These are phyloP conservation scores for Zymoseptoria tritici DNA, from an alignment of 2,329 filamentous ascomycete genomes.

Conservation along the genomic window DNA sequence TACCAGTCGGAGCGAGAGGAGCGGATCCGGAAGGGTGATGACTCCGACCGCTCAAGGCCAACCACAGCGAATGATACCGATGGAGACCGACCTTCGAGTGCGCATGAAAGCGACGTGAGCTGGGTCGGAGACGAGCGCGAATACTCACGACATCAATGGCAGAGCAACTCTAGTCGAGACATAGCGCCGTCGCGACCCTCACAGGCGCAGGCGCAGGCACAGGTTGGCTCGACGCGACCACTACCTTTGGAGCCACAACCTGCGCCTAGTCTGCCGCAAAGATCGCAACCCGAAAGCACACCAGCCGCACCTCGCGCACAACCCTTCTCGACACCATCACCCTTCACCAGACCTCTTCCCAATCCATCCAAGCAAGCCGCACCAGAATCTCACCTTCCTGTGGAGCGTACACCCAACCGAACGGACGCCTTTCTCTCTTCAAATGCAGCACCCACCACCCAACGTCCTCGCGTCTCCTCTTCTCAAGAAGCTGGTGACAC, in stretches of 20 bases:
- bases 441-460: slow-evolving; percentile 45
- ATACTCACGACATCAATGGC: slow-evolving; percentile 53
- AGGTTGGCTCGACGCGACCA: slow-evolving; percentile 32
- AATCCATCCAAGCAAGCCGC: slow-evolving; percentile 18
- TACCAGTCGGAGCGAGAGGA: slow-evolving; percentile 56
- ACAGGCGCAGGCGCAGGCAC: slow-evolving; percentile 21
- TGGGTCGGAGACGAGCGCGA: slow-evolving; percentile 62
- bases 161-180: slow-evolving; percentile 27
- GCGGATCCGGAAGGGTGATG: slow-evolving; percentile 31
- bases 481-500: slow-evolving; percentile 44
- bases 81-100: slow-evolving; percentile 21
- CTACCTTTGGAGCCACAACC: slow-evolving; percentile 20
- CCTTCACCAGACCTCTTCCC: slow-evolving; percentile 22
- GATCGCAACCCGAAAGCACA: slow-evolving; percentile 19
- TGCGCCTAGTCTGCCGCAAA: slow-evolving; percentile 9
- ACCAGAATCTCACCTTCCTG: slow-evolving; percentile 16
- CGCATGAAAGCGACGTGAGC: slow-evolving; percentile 51
- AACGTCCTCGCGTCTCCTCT: slow-evolving; percentile 28
- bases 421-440: slow-evolving; percentile 53
- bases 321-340: slow-evolving; percentile 38
- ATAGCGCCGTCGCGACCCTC: slow-evolving; percentile 13
- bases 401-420: slow-evolving; percentile 34
- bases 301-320: slow-evolving; percentile 17
- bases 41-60: slow-evolving; percentile 31
- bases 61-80: slow-evolving; percentile 20